Base-by-base conservation (phyloP, 2,329 filamentous ascomycete genomes). In the Cytospora piceae region DNA sequence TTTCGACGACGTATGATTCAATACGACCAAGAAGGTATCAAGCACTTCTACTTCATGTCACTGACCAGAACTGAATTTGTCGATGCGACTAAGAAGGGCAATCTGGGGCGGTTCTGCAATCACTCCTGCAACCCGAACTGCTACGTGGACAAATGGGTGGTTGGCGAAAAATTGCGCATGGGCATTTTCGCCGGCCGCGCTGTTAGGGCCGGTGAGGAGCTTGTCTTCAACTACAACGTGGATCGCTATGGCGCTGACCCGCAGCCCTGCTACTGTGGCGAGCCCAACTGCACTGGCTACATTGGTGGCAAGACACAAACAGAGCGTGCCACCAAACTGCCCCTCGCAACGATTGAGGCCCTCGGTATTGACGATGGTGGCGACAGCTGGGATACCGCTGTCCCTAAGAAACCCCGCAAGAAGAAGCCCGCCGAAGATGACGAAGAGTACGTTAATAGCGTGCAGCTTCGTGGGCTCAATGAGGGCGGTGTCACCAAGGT, bases 41-140 rank as follows among this genome's bases (percentile, higher is more conserved):
- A 96, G 77, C 95, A 99, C 79, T 99, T 99, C 77, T 99, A 99
- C 79, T 99, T 99, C 82, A 99, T 99, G 95, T 98, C 95, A 32
- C 88, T 99, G 68, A 96, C 88, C 74, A 96, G 96, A 77, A 92
- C 89, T 73, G 95, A 98, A 77, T 99, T 98, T 74, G 93, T 99
- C 66, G 95, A 99, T 79, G 95, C 95, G 27, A 99, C 95, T 12
- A 96, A 95, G 76, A 96, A 93, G 76, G 95, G 95, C 59, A 98
- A 98, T 71, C 85, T 99, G 7, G 95, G 94, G 60, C 90, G 95
- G 34, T 99, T 99, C 75, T 99, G 95, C 85, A 99, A 99, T 74
- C 95, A 99, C 77, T 98, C 95, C 11, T 99, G 95, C 84, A 97
- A 95, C 76, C 95, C 95, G 22, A 99, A 99, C 75, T 98, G 94